A percentile compares a stretch with the other conserved stretches of the same genome.
Conservation (phyloP, 2,329 filamentous ascomycete species). For the Exophiala sideris region DNA sequence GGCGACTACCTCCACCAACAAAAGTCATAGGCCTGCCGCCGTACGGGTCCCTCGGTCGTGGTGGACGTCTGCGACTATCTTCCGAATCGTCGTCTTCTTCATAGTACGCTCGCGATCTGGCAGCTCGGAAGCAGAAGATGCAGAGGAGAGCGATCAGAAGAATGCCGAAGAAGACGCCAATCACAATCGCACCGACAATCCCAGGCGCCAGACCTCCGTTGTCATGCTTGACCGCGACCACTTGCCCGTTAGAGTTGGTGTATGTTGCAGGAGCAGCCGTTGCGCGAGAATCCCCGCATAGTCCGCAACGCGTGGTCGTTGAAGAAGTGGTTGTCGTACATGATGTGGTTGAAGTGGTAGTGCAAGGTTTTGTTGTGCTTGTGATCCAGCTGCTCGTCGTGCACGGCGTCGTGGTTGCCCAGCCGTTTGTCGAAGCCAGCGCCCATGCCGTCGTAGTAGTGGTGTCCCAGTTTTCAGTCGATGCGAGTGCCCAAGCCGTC, state of each 20-base stretch:
- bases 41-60: slow-evolving; percentile 15
- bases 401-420: slow-evolving; percentile 3
- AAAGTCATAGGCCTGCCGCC: slow-evolving; percentile 18
- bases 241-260: background rate
- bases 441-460: background rate
- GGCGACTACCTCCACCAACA: slow-evolving; percentile 19
- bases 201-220: slow-evolving; percentile 17
- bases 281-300: too few species aligned
- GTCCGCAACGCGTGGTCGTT: background rate
- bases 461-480: background rate
- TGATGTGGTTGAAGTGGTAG: background rate
- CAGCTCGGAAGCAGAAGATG: slow-evolving; percentile 16
- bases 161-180: slow-evolving; percentile 22
- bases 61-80: slow-evolving; percentile 7
- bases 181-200: slow-evolving; percentile 19
- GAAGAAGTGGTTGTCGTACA: slow-evolving; percentile 10
- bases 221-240: slow-evolving; percentile 11
- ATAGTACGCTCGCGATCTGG: slow-evolving; percentile 5
- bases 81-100: slow-evolving; percentile 1
- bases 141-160: slow-evolving; percentile 19
- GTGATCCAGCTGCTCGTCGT: slow-evolving; percentile 1
- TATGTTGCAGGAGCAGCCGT: too few species aligned
- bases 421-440: background rate
- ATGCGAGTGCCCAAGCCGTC: background rate
- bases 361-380: slow-evolving; percentile 6